Evolutionary conservation across 495 filamentous ascomycete species (phyloP).

Genomic region (Xylaria curta): DNA sequence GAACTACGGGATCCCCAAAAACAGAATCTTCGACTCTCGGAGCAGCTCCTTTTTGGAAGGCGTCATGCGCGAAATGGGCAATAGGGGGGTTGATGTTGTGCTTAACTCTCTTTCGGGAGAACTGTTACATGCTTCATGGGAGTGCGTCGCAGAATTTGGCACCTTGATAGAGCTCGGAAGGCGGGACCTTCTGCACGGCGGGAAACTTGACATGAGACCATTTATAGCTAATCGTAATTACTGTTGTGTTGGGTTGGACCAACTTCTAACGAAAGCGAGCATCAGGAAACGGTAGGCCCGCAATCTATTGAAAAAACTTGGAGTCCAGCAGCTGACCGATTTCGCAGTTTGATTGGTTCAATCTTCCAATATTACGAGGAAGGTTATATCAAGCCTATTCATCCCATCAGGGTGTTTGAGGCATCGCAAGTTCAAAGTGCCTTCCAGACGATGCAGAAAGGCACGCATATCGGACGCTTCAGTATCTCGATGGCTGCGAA

Average conservation of each 20-base stretch:
- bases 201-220: conserved; percentile 47
- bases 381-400: too few species aligned
- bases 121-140: conserved; percentile 45
- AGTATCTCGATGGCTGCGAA: too few species aligned
- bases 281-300: too few species aligned
- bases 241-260: conserved; percentile 34
- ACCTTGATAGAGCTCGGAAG: conserved; percentile 64
- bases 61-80: conserved; percentile 52
- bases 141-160: conserved; percentile 63
- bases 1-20: conserved; percentile 47
- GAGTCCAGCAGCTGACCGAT: too few species aligned
- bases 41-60: conserved; percentile 44
- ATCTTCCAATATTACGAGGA: too few species aligned
- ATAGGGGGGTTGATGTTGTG: conserved; percentile 60
- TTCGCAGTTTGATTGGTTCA: too few species aligned
- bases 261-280: too few species aligned
- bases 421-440: too few species aligned
- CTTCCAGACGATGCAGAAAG: too few species aligned
- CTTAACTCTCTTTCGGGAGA: conserved; percentile 52
- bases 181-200: conserved; percentile 46
- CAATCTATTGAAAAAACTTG: too few species aligned
- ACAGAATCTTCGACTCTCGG: conserved; percentile 53
- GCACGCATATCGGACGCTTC: too few species aligned
- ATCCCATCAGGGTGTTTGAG: too few species aligned
- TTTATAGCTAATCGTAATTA: conserved; percentile 41